A percentile compares a stretch with the other conserved stretches of the same genome.
These are phyloP conservation scores for Solanum corneliomulleri DNA, from an alignment of 257 asterid species.

Conservation along the genomic window DNA sequence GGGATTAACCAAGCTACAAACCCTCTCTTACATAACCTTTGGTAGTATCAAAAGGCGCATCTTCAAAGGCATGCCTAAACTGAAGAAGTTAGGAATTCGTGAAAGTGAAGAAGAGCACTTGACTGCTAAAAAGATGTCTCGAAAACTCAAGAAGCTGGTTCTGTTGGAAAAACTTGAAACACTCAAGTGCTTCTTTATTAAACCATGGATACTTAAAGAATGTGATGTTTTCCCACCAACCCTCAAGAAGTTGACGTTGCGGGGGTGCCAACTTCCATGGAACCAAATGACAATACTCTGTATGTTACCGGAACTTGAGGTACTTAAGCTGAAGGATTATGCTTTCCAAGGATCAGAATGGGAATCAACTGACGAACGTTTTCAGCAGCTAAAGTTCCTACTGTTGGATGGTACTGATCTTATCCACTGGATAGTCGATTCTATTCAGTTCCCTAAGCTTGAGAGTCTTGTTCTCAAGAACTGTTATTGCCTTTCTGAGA, in stretches of 20 bases:
- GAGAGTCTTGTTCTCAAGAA: neutral
- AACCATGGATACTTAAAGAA: neutral
- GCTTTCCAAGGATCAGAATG: neutral
- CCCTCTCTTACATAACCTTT: neutral
- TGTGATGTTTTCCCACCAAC: neutral
- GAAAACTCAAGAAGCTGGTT: neutral
- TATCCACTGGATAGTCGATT: neutral
- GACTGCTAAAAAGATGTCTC: neutral
- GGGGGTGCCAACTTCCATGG: neutral
- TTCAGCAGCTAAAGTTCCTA: neutral
- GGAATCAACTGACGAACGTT: neutral
- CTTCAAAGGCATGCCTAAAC: neutral
- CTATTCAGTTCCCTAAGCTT: neutral
- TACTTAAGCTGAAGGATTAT: neutral
- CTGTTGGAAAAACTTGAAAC: neutral
- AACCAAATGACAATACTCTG: neutral
- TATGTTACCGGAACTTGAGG: neutral
- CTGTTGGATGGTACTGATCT: neutral
- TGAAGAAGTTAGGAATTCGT: slow-evolving; percentile 1
- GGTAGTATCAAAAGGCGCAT: neutral
- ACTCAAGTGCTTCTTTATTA: neutral
- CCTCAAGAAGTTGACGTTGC: neutral
- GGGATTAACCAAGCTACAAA: neutral
- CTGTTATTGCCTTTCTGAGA: neutral
- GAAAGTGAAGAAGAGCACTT: neutral